Percentiles rank a stretch among this genome's conserved stretches.
Conservation (phyloP, 805 yeast genomes). For the Saccharomycopsis microspora region DNA sequence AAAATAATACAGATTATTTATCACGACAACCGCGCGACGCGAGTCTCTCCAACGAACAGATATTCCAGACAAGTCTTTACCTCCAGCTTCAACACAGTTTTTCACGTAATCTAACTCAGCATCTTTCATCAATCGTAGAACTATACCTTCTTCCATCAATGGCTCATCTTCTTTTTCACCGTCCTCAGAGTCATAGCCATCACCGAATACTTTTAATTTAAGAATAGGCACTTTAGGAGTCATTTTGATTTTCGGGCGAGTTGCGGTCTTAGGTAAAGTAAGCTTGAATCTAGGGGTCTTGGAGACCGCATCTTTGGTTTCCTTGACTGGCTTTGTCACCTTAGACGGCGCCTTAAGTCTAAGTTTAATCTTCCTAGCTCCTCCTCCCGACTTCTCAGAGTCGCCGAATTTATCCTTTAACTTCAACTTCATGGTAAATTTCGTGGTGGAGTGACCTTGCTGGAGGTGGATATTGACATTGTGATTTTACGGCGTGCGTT, state of each 20-base stretch:
- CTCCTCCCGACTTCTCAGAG: no score
- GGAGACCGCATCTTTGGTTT: no score
- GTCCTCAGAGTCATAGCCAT: slow-evolving; percentile 94
- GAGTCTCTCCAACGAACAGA: slow-evolving; percentile 76
- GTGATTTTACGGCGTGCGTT: no score
- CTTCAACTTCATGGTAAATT: no score
- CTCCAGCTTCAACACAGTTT: slow-evolving; percentile 63
- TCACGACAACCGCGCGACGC: slow-evolving; percentile 62
- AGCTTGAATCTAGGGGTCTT: no score
- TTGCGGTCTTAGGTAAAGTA: no score
- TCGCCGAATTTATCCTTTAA: no score
- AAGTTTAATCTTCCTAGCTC: no score
- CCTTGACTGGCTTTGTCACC: no score
- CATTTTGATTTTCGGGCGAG: slow-evolving; percentile 35
- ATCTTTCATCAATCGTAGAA: slow-evolving; percentile 57
- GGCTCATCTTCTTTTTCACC: slow-evolving; percentile 96
- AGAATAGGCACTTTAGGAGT: slow-evolving; percentile 29
- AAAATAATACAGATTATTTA: slow-evolving; percentile 22
- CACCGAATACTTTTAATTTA: slow-evolving; percentile 60
- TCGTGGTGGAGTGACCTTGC: no score
- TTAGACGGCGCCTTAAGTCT: no score
- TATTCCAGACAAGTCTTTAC: slow-evolving; percentile 63
- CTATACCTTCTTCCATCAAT: slow-evolving; percentile 73
- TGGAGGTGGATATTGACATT: no score
- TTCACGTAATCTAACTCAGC: slow-evolving; percentile 54